Evolutionary conservation across 345 rosid genomes (phyloP).

Genomic region (Moricandia moricandioides): DNA sequence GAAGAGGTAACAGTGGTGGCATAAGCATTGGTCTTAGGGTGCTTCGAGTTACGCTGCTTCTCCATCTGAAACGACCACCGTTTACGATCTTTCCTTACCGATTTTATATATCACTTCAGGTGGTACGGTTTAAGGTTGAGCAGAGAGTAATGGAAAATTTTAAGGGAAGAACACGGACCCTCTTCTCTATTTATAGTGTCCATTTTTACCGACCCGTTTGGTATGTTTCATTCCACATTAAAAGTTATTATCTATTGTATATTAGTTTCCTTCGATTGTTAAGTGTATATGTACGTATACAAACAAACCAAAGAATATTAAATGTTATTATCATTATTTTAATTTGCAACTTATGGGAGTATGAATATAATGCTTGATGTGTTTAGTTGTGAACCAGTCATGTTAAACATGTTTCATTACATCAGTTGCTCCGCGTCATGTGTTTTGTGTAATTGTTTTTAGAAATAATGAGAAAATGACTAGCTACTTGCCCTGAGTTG

Average conservation of each 20-base stretch:
- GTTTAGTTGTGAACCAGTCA: conserved; percentile 17
- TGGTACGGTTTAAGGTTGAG: conserved; percentile 4
- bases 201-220: conserved; percentile 28
- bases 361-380: not conserved
- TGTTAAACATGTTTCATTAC: conserved; percentile 6
- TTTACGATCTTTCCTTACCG: not conserved
- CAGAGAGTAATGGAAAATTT: not conserved
- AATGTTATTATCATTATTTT: conserved; percentile 1
- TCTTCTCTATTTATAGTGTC: conserved; percentile 28
- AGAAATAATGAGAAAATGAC: not conserved
- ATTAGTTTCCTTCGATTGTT: not conserved
- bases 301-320: not conserved
- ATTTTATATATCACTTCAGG: not conserved
- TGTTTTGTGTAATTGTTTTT: conserved; percentile 1
- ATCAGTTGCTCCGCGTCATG: conserved; percentile 28
- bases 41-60: conserved; percentile 35
- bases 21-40: conserved; percentile 20
- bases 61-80: conserved; percentile 26
- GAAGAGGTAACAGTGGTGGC: conserved; percentile 21
- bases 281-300: too few species aligned
- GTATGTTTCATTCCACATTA: conserved; percentile 24
- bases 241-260: conserved; percentile 9
- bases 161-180: conserved; percentile 9
- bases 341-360: conserved; percentile 14
- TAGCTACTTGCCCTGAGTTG: conserved; percentile 2